Conservation (phyloP, 495 filamentous ascomycete species). For the Annulohypoxylon moriforme region DNA sequence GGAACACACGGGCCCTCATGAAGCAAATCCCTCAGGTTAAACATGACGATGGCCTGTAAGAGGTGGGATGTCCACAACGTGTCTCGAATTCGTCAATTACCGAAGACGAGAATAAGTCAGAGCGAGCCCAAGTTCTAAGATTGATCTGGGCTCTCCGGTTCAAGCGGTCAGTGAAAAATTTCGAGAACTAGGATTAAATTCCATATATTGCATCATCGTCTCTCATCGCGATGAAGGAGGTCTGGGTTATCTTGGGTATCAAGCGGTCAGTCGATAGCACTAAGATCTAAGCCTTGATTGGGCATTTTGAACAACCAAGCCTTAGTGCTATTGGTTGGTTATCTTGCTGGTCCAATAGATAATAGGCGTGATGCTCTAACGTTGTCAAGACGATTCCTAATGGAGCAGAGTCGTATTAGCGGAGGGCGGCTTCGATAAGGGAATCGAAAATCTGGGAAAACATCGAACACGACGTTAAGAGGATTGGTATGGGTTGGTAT, state of each 20-base stretch:
- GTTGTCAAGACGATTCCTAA: slow-evolving; percentile 16
- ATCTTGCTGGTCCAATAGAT: slow-evolving; percentile 28
- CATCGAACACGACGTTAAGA: slow-evolving; percentile 13
- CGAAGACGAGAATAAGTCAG: slow-evolving; percentile 18
- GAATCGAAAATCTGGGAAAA: slow-evolving; percentile 10
- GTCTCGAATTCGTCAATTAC: slow-evolving; percentile 28
- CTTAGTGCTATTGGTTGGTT: slow-evolving; percentile 16
- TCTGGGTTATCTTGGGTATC: slow-evolving; percentile 23
- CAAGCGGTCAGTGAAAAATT: slow-evolving; percentile 31
- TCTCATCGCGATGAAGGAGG: slow-evolving; percentile 22
- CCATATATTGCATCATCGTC: slow-evolving; percentile 30
- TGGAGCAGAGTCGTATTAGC: slow-evolving; percentile 34
- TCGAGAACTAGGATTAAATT: slow-evolving; percentile 10
- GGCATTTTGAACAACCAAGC: slow-evolving; percentile 17
- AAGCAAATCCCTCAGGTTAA: slow-evolving; percentile 15
- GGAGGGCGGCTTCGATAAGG: slow-evolving; percentile 30
- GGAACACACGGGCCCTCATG: slow-evolving; percentile 14
- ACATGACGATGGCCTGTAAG: slow-evolving; percentile 35
- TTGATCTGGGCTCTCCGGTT: slow-evolving; percentile 4
- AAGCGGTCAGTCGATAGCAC: slow-evolving; percentile 29
- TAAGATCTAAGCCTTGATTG: slow-evolving; percentile 25
- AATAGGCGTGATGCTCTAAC: slow-evolving; percentile 4
- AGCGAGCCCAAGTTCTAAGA: slow-evolving; percentile 1
- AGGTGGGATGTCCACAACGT: slow-evolving; percentile 32
- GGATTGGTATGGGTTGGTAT: neutral